phyloP scores from a whole-genome alignment of 257 asterid species.

The Fraxinus cuspidata region DNA sequence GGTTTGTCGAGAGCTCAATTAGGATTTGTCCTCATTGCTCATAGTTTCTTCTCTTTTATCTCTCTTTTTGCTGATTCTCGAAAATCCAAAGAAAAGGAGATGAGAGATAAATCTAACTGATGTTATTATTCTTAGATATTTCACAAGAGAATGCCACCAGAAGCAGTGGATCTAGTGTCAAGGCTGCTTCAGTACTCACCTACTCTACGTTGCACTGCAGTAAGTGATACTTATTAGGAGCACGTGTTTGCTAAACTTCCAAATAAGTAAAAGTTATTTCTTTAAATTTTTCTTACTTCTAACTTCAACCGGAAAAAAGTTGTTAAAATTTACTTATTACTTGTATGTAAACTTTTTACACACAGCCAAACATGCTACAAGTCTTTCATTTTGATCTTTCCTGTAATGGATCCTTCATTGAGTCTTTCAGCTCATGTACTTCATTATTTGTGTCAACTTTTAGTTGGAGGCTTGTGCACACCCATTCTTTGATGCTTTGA shows the following conservation, averaged over 20 bases:
- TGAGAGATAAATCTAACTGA: not conserved
- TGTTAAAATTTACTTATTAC: no score
- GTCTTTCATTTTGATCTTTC: no score
- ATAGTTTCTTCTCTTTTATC: not conserved
- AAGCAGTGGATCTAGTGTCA: conserved; percentile 85
- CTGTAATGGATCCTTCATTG: no score
- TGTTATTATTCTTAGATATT: conserved; percentile 50
- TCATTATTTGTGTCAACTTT: conserved; percentile 15
- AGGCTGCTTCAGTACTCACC: conserved; percentile 95
- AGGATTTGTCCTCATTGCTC: not conserved
- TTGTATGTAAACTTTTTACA: no score
- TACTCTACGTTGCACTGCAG: conserved; percentile 82
- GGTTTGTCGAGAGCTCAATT: conserved; percentile 44
- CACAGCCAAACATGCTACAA: no score
- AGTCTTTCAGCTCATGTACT: conserved; percentile 4
- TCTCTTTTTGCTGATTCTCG: not conserved
- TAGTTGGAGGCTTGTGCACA: conserved; percentile 97
- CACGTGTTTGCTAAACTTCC: not conserved
- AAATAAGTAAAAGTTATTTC: no score
- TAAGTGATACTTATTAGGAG: conserved; percentile 37
- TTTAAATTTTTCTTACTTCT: no score
- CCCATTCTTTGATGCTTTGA: conserved; percentile 74
- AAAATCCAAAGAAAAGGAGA: not conserved
- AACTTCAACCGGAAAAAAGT: no score
- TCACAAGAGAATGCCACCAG: conserved; percentile 69